Evolutionary conservation across 768 basidiomycete species (phyloP), one percentile per base, ranked within the genome.

Genomic region (Phallus indusiatus): DNA sequence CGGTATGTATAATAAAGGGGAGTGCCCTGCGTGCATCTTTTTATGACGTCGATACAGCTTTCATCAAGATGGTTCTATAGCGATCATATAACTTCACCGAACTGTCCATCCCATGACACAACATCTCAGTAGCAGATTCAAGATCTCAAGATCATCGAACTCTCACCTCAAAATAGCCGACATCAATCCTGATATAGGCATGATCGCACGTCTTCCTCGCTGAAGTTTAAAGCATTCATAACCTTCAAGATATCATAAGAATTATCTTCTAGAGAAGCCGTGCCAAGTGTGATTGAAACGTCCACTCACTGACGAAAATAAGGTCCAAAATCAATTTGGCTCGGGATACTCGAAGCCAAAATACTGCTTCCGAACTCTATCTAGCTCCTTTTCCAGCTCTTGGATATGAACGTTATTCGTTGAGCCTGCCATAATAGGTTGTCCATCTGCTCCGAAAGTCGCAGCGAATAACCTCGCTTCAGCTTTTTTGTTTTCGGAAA

Each of bases 291-390:
- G 59, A 74, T 75, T 65, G 3, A 0, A 35, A 2, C 52, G 18
- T 34, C 12, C 10, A 61, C 81, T 71, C 68, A 93, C 90, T 90
- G 67, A 91, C 90, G 72, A 92, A 93, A 66, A 90, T 81, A 61
- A 93, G 73, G 69, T 93, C 90, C 88, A 91, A 89, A 47, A 79
- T 66, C 60, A 93, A 73, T 74, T 93, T 93, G 57, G 76, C 74
- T 60, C 85, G 74, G 22, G 84, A 78, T 53, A 88, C 70, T 64
- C 81, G 81, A 51, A 92, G 73, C 90, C 90, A 92, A 85, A 84
- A 64, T 81, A 82, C 70, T 90, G 84, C 63, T 79, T 77, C 68
- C 80, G 79, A 36, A 94, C 78, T 47, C 86, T 74, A 53, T 73
- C 68, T 50, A 90, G 74, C 69, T 91, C 89, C 69, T 78, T 83